A percentile compares a stretch with the other conserved stretches of the same genome.
Conservation (phyloP, 805 yeast species). For the Candida succiphila region DNA sequence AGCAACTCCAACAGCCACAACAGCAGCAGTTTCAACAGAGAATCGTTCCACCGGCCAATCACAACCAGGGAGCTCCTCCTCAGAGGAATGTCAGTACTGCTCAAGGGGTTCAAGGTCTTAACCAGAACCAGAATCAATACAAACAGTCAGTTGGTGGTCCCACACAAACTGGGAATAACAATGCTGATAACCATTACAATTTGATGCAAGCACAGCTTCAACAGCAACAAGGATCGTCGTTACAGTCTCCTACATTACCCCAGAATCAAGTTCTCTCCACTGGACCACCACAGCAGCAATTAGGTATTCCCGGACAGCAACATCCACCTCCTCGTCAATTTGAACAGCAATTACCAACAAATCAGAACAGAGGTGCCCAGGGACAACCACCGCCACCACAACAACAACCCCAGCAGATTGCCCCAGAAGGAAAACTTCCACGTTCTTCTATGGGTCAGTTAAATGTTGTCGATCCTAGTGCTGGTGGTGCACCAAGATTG, state of each 20-base stretch:
- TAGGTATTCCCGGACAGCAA: constrained; percentile 4
- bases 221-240: constrained; percentile 9
- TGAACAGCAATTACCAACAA: constrained; percentile 22
- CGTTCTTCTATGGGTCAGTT: neutral
- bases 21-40: constrained; percentile 4
- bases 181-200: no score
- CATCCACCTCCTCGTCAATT: constrained; percentile 8
- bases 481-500: neutral
- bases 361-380: constrained; percentile 16
- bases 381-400: constrained; percentile 1
- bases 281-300: constrained; percentile 8
- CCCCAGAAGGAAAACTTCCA: neutral
- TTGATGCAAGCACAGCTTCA: constrained; percentile 18
- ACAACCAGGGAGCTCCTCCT: no score
- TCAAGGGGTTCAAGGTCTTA: no score
- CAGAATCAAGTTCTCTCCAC: constrained; percentile 5
- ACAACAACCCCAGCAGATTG: neutral
- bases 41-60: constrained; percentile 6
- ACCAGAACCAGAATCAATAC: no score
- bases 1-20: constrained; percentile 6
- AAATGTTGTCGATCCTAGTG: no score
- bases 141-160: no score
- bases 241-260: constrained; percentile 4
- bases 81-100: no score
- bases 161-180: no score